Base-by-base conservation (phyloP, 352 stramenopile genomes). In the Phytophthora litchii region DNA sequence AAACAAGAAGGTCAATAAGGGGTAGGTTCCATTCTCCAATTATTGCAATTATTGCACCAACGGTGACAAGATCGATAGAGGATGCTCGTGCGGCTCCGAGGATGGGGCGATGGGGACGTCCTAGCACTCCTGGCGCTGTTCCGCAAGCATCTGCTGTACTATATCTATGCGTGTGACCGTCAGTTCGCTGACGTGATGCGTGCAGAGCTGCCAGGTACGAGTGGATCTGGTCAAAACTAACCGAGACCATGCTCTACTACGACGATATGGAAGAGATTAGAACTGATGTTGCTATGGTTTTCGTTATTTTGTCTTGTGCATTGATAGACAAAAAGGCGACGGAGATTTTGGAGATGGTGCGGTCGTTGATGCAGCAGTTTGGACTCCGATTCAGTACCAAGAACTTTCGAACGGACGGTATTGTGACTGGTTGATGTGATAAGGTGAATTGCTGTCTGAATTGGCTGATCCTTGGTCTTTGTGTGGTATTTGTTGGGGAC, bases 381-480 rank as follows among this genome's bases (percentile, higher is more conserved):
- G 60, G 68, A 12, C 57, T 92, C 10, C 68, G 67, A 42, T 62
- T 92, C 34, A 80, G 78, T 53, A 92, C 77, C 19, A 83, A 85
- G 46, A 78, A 80, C 45, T 89, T 92, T 58, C 70, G 68, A 14
- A 88, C 73, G 20, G 79, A 90, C 54, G 74, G 83, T 91, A 35
- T n/a, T 19, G 20, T 25, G 23, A 3, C 16, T 21, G 3, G 31
- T 9, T 17, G 21, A 14, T 40, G 31, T 17, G 20, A 16, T n/a
- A 9, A 19, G 34, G 36, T 14, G 6, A 17, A 48, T 25, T 41
- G 36, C 12, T 47, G 29, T n/a, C 10, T 46, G 27, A 23, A 10
- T 38, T 55, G 21, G 25, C 45, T 40, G n/a, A 10, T 25, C 27
- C 9, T 40, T 23, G 20, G 20, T 3, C 52, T 34, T 20, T 17